Evolutionary conservation across 768 basidiomycete genomes (phyloP).

Genomic region (Peribolospora kevripleyi): DNA sequence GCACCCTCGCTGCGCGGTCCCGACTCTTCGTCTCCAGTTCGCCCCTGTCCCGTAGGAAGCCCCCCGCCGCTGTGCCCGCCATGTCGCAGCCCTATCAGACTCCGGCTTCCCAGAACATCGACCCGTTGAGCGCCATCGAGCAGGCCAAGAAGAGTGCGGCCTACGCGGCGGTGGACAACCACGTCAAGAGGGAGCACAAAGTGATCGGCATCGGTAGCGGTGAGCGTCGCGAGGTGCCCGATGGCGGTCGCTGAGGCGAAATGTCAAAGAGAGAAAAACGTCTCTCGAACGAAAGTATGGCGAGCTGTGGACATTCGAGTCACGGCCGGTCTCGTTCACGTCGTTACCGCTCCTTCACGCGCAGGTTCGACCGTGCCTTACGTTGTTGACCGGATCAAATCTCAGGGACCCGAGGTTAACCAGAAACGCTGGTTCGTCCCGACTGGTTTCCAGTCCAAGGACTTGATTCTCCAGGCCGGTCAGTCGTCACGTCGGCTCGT

Average conservation of each 20-base stretch:
- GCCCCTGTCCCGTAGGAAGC: too few relatives aligned
- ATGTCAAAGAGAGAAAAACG: too few relatives aligned
- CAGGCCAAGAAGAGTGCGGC: conserved; percentile 73
- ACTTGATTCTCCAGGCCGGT: conserved; percentile 61
- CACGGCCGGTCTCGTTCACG: not conserved
- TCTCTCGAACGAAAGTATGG: too few relatives aligned
- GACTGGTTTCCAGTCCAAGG: conserved; percentile 76
- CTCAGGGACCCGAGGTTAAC: conserved; percentile 55
- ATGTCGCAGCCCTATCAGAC: too few relatives aligned
- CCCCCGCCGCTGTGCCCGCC: too few relatives aligned
- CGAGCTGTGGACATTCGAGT: too few relatives aligned
- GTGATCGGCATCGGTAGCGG: conserved; percentile 21
- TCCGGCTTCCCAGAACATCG: not conserved
- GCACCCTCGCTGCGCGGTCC: too few relatives aligned
- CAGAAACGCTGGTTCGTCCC: conserved; percentile 27
- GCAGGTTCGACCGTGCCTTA: conserved; percentile 38
- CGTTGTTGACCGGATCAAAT: conserved; percentile 78
- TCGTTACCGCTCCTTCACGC: not conserved
- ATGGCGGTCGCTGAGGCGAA: too few relatives aligned
- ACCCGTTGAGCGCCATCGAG: conserved; percentile 29
- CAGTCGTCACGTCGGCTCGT: conserved; percentile 17
- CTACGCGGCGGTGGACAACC: conserved; percentile 75
- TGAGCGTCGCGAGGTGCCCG: too few relatives aligned
- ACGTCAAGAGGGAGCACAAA: conserved; percentile 59
- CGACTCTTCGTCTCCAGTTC: too few relatives aligned